phyloP scores from a whole-genome alignment of 495 filamentous ascomycete genomes.

The Neurospora tetrasperma region DNA sequence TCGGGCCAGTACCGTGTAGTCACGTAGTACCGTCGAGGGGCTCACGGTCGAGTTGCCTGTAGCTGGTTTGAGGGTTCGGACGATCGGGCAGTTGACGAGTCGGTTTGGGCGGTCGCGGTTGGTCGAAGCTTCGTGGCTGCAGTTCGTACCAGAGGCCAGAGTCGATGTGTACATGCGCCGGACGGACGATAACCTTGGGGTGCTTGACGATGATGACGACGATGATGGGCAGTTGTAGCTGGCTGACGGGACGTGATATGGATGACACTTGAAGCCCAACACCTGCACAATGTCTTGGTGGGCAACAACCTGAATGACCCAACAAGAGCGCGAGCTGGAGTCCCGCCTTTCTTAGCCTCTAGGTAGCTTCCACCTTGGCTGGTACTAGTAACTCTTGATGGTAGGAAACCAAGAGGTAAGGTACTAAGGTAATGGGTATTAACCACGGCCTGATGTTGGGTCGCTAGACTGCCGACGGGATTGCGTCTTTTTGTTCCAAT shows the following conservation, averaged over 20 bases:
- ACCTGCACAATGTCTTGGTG: not conserved
- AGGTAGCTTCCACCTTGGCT: not conserved
- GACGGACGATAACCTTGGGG: not conserved
- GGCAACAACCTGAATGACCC: not conserved
- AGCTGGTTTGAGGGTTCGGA: not conserved
- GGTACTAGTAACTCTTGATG: not conserved
- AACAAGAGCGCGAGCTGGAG: not conserved
- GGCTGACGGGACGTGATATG: not conserved
- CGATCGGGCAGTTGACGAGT: not conserved
- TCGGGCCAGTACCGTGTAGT: not conserved
- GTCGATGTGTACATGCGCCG: not conserved
- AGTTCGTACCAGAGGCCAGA: not conserved
- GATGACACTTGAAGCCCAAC: not conserved
- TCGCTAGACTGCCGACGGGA: not conserved
- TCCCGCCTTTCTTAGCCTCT: not conserved
- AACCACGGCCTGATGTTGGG: not conserved
- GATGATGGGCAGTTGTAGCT: not conserved
- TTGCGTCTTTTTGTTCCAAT: not conserved
- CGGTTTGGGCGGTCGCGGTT: not conserved
- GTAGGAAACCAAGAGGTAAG: not conserved
- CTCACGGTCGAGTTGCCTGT: not conserved
- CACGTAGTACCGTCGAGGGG: not conserved
- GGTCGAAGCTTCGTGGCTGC: not conserved
- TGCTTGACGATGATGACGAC: not conserved
- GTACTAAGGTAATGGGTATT: not conserved